Conservation (phyloP, 139 green algal genomes). For the Gonium pectorale region DNA sequence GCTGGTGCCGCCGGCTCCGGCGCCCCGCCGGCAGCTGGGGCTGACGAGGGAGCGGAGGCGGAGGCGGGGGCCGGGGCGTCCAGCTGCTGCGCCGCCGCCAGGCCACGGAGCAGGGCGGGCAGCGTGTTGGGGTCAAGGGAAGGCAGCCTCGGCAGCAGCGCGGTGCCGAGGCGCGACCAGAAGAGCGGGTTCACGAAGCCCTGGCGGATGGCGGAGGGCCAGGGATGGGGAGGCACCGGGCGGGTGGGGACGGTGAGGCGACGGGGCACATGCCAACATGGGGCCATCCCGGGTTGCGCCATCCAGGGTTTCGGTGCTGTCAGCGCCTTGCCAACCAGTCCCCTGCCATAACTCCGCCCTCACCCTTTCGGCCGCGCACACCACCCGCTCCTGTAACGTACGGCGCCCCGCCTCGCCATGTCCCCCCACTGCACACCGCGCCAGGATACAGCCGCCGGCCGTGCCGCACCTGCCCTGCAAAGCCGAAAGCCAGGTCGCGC, state of each 20-base stretch:
- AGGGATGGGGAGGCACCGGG: not conserved
- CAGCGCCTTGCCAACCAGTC: no score
- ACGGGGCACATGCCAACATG: no score
- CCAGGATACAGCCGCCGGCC: no score
- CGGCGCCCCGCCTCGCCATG: no score
- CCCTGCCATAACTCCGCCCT: no score
- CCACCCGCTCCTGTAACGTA: no score
- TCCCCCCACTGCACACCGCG: not conserved
- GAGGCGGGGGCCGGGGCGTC: no score
- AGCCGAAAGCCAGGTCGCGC: conserved; percentile 28
- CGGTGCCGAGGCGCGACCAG: conserved; percentile 13
- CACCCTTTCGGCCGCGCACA: no score
- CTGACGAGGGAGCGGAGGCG: not conserved
- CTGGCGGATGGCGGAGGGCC: not conserved
- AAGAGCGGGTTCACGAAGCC: conserved; percentile 37
- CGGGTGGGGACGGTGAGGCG: no score
- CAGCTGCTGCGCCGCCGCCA: conserved; percentile 16
- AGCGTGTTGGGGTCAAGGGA: conserved; percentile 35
- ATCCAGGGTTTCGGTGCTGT: no score
- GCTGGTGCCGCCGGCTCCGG: not conserved
- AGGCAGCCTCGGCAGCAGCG: conserved; percentile 1
- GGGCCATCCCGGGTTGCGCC: no score
- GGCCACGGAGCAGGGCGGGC: not conserved
- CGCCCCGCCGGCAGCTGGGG: no score
- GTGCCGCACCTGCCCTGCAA: conserved; percentile 15